Percentiles rank a stretch among this genome's conserved stretches.
These are phyloP conservation scores for Periconia macrospinosa DNA, from an alignment of 2,329 filamentous ascomycete species.

Conservation along the genomic window DNA sequence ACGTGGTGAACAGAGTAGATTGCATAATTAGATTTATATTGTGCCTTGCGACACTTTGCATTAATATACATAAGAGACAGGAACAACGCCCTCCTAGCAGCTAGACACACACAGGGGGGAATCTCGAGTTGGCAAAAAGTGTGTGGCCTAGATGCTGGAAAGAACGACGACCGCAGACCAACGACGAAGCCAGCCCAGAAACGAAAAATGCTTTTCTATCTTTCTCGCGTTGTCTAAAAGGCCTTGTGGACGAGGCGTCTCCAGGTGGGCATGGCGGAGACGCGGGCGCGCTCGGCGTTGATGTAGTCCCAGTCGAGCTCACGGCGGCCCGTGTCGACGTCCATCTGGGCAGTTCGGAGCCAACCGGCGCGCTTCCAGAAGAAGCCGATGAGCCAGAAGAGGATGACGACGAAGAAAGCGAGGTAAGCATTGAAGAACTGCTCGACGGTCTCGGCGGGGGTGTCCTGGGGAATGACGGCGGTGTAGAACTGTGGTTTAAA, in stretches of 20 bases:
- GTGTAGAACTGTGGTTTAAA: slow-evolving; percentile 42
- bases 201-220: no score
- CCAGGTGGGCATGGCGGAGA: slow-evolving; percentile 58
- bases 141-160: no score
- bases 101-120: no score
- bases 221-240: slow-evolving; percentile 30
- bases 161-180: no score
- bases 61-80: not conserved
- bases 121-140: no score
- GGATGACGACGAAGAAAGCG: slow-evolving; percentile 48
- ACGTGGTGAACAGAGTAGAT: no score
- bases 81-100: not conserved
- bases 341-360: slow-evolving; percentile 62
- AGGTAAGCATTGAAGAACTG: slow-evolving; percentile 53
- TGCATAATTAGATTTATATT: no score
- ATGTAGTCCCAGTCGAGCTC: slow-evolving; percentile 68
- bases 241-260: slow-evolving; percentile 28
- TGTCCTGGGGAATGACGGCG: slow-evolving; percentile 35
- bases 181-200: not conserved
- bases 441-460: slow-evolving; percentile 36
- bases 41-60: not conserved
- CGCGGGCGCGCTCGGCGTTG: slow-evolving; percentile 55
- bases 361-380: slow-evolving; percentile 67
- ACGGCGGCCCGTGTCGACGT: slow-evolving; percentile 67
- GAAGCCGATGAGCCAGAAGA: slow-evolving; percentile 54